Conservation (phyloP, 495 filamentous ascomycete genomes). For the Aeminium ludgeri region DNA sequence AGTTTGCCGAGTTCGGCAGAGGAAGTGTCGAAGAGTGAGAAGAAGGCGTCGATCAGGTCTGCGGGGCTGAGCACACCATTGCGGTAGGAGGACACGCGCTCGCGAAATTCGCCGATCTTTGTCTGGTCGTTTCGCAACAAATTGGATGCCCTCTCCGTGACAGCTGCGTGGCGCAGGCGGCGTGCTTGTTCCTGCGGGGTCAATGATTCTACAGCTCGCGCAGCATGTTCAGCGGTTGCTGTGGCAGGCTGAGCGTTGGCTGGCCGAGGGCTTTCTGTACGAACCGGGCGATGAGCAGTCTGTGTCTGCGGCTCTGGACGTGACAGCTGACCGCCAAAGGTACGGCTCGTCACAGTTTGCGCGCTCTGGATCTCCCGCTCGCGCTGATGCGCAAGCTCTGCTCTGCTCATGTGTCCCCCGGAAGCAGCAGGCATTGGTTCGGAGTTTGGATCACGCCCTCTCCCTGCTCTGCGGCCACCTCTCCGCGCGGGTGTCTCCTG, state of each 20-base stretch:
- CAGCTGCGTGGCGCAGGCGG: conserved; percentile 55
- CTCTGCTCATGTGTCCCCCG: conserved; percentile 66
- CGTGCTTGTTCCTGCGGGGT: conserved; percentile 66
- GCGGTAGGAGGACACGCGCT: conserved; percentile 57
- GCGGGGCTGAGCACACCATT: conserved; percentile 46
- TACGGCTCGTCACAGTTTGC: conserved; percentile 58
- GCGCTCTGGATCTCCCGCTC: conserved; percentile 81
- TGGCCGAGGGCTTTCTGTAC: conserved; percentile 22
- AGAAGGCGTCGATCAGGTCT: conserved; percentile 66
- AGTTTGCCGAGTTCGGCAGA: conserved; percentile 70
- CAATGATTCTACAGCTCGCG: conserved; percentile 19
- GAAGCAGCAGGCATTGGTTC: conserved; percentile 63
- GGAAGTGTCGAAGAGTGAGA: conserved; percentile 64
- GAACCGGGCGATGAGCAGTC: conserved; percentile 23
- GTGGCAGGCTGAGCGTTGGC: conserved; percentile 12
- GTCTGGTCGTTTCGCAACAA: conserved; percentile 55
- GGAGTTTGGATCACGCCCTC: conserved; percentile 58
- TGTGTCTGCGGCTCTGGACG: conserved; percentile 29
- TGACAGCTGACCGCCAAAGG: conserved; percentile 67
- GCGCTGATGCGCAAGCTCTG: conserved; percentile 81
- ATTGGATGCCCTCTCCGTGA: conserved; percentile 67
- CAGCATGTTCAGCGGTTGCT: conserved; percentile 1
- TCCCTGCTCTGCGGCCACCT: conserved; percentile 42
- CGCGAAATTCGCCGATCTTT: conserved; percentile 63
- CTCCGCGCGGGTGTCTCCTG: conserved; percentile 36